Base-by-base conservation (phyloP, 179 eudicot genomes). In the Dionaea muscipula region DNA sequence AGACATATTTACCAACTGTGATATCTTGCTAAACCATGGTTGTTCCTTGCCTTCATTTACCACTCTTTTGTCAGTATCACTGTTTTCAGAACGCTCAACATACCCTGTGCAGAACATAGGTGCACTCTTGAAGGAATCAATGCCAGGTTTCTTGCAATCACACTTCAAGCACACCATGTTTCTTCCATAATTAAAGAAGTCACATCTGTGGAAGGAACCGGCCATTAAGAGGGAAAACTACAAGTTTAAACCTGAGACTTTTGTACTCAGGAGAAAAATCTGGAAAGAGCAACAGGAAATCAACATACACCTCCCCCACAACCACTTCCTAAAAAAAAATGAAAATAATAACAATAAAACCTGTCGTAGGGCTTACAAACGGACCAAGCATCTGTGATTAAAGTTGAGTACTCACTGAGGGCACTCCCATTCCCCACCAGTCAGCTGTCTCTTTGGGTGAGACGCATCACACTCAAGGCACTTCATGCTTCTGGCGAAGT, bases 371-470 rank as follows among this genome's bases (percentile, higher is more conserved):
- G n/a, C n/a, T n/a, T n/a, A n/a, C n/a, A n/a, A n/a, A n/a, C n/a
- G n/a, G n/a, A n/a, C n/a, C n/a, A n/a, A n/a, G n/a, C 18, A 2
- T 8, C 25, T 21, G 15, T 35, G 20, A n/a, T 51, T 49, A 28
- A 44, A 51, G 52, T 8, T 21, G 16, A 56, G 65, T 68, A 66
- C 97, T 81, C 69, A 90, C 97, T 75, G 85, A 60, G 94, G 97
- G 65, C 97, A 90, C 50, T 85, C 89, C 97, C 97, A 89, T 76
- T 89, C 95, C 26, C 81, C 72, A 31, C 95, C 89, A 56, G 75
- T 75, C 69, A 86, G 61, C 38, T 72, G 68, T 53, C 81, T 77
- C 63, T 66, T 79, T 35, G 97, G 90, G 37, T 84, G 76, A 59
- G 70, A 43, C 77, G 78, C 86, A 64, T 86, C 81, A 47, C 97